Percentiles rank a stretch among this genome's conserved stretches.
Conservation (phyloP, 345 rosid species). For the Populus alba region DNA sequence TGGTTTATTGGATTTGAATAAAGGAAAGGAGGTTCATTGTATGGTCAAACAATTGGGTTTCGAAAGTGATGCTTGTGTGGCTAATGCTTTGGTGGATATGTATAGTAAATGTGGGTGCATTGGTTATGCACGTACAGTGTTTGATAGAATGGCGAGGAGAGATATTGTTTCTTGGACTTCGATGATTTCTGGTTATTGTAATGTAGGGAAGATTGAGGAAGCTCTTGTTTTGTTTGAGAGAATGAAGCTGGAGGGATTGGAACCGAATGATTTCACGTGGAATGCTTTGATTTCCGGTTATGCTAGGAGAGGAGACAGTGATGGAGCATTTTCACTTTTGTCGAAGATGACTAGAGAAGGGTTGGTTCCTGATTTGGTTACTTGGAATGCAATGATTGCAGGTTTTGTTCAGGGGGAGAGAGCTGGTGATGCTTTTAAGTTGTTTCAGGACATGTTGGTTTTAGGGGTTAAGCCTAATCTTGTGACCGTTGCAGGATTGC, state of each 20-base stretch:
- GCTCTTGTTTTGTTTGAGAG: constrained; percentile 35
- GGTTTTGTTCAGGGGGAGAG: no score
- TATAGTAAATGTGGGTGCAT: constrained; percentile 35
- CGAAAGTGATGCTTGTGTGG: constrained; percentile 25
- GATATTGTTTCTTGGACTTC: constrained; percentile 52
- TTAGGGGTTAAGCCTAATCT: no score
- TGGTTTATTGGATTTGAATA: constrained; percentile 42
- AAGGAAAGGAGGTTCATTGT: constrained; percentile 43
- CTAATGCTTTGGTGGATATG: constrained; percentile 45
- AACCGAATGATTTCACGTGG: constrained; percentile 48
- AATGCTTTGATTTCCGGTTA: constrained; percentile 39
- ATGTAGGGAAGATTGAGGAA: constrained; percentile 27
- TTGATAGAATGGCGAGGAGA: constrained; percentile 32
- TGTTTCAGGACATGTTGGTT: no score
- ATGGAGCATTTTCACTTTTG: constrained; percentile 26
- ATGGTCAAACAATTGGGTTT: constrained; percentile 25
- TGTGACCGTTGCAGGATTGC: not conserved
- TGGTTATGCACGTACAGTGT: constrained; percentile 35
- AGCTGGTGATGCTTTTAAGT: no score
- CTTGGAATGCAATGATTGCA: constrained; percentile 3
- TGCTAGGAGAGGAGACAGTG: constrained; percentile 42
- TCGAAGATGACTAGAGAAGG: constrained; percentile 40
- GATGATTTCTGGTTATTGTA: constrained; percentile 48
- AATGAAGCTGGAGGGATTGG: constrained; percentile 43
- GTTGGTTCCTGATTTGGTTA: constrained; percentile 32